A percentile compares a stretch with the other conserved stretches of the same genome.
These are phyloP conservation scores for Rhizomucor pusillus DNA, from an alignment of 371 early-diverging fungal species.

Conservation along the genomic window DNA sequence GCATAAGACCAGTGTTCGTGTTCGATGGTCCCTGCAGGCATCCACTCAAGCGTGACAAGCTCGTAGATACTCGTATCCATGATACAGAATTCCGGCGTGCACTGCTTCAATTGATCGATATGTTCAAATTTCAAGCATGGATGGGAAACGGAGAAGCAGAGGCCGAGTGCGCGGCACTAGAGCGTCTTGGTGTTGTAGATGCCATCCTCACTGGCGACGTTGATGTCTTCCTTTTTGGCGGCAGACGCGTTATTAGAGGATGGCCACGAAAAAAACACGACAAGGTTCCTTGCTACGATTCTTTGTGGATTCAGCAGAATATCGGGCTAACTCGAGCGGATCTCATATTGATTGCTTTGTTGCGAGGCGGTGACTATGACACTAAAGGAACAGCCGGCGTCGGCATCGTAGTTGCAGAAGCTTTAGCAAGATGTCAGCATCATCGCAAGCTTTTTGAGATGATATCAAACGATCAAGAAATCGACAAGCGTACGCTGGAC, in stretches of 20 bases:
- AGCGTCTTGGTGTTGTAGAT: slow-evolving; percentile 32
- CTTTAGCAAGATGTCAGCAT: slow-evolving; percentile 21
- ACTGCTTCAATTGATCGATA: slow-evolving; percentile 13
- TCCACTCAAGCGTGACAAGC: slow-evolving; percentile 23
- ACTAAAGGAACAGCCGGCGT: slow-evolving; percentile 22
- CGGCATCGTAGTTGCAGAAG: slow-evolving; percentile 28
- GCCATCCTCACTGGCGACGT: slow-evolving; percentile 35
- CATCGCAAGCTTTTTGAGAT: slow-evolving; percentile 21
- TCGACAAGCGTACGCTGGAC: neutral
- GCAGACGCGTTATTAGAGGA: slow-evolving; percentile 24
- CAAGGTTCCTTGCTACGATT: slow-evolving; percentile 20
- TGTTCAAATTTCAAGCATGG: slow-evolving; percentile 34
- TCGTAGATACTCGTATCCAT: slow-evolving; percentile 10
- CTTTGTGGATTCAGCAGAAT: slow-evolving; percentile 18
- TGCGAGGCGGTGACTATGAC: slow-evolving; percentile 38
- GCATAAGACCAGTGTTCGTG: slow-evolving; percentile 41
- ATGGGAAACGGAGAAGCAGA: slow-evolving; percentile 43
- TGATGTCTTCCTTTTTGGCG: slow-evolving; percentile 43
- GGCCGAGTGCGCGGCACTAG: slow-evolving; percentile 42
- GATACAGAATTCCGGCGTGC: slow-evolving; percentile 11
- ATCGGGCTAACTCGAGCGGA: slow-evolving; percentile 32
- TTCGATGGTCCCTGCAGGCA: slow-evolving; percentile 40
- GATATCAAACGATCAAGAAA: slow-evolving; percentile 9
- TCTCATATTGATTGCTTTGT: slow-evolving; percentile 37
- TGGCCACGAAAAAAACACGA: slow-evolving; percentile 24